A percentile compares a stretch with the other conserved stretches of the same genome.
These are phyloP conservation scores for Kalmusia sp. DNA, from an alignment of 2,329 filamentous ascomycete species.

Conservation along the genomic window DNA sequence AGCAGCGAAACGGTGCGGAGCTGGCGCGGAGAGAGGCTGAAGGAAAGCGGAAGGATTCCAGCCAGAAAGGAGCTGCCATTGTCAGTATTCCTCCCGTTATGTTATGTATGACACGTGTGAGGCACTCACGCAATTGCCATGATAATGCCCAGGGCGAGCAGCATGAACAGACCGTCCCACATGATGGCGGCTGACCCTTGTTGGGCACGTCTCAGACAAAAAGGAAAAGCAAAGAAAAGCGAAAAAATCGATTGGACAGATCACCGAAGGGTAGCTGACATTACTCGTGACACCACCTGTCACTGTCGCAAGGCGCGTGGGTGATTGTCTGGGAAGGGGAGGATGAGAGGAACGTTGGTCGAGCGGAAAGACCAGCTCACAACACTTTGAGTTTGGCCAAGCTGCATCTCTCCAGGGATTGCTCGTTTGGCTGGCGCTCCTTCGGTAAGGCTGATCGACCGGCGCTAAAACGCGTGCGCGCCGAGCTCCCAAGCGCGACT, in stretches of 20 bases:
- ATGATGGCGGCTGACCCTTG: constrained; percentile 38
- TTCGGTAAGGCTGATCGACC: constrained; percentile 28
- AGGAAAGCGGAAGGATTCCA: constrained; percentile 86
- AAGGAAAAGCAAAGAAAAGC: constrained; percentile 22
- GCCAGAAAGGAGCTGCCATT: constrained; percentile 83
- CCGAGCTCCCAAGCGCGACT: constrained; percentile 11
- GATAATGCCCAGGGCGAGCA: constrained; percentile 69
- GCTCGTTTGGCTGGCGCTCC: constrained; percentile 14
- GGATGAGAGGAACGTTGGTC: neutral
- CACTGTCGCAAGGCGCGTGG: constrained; percentile 22
- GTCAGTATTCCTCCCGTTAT: constrained; percentile 20
- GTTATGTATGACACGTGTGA: neutral
- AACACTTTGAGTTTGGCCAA: neutral
- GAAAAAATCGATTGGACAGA: constrained; percentile 18
- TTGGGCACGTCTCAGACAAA: constrained; percentile 6
- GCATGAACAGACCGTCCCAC: constrained; percentile 70
- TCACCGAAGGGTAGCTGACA: neutral
- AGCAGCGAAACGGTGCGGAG: constrained; percentile 89
- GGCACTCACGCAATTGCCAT: constrained; percentile 68
- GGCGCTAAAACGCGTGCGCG: constrained; percentile 28
- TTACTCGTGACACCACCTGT: constrained; percentile 10
- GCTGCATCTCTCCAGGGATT: neutral
- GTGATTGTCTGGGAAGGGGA: neutral
- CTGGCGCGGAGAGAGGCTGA: constrained; percentile 85
- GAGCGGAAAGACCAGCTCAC: neutral